These are phyloP conservation scores for Sporothrix pseudoabietina DNA, from an alignment of 2,329 filamentous ascomycete genomes.

Conservation along the genomic window DNA sequence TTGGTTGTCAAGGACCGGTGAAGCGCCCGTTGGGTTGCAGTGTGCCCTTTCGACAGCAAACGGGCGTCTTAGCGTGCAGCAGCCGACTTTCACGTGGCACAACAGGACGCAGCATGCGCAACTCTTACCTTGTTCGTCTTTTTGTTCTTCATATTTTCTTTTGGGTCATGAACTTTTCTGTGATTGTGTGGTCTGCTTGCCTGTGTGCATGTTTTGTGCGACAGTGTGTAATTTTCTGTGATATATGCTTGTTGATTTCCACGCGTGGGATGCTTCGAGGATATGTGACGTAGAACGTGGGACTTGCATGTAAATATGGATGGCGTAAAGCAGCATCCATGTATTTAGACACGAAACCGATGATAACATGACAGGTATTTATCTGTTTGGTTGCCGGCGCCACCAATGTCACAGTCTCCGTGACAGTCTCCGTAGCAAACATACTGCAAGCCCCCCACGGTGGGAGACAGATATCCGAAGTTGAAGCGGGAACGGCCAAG, in stretches of 20 bases:
- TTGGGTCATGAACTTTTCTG: conserved; percentile 13
- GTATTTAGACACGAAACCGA: neutral
- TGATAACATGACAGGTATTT: neutral
- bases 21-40: neutral
- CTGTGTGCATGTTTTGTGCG: neutral
- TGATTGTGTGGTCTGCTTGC: neutral
- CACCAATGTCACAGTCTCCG: neutral
- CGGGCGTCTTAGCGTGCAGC: conserved; percentile 12
- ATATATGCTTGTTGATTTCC: neutral
- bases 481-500: neutral
- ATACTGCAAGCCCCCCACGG: neutral
- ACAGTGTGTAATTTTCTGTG: neutral
- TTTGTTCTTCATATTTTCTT: neutral
- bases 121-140: neutral
- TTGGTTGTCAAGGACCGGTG: neutral
- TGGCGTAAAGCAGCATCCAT: conserved; percentile 1
- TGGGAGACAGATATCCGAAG: neutral
- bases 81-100: conserved; percentile 23
- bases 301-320: neutral
- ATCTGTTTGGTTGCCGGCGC: neutral
- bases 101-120: neutral
- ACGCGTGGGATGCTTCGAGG: neutral
- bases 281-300: neutral
- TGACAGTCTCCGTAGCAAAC: neutral
- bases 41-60: conserved; percentile 8